These are phyloP conservation scores for Protomyces inouyei DNA, from an alignment of 1,139 yeast genomes.

Conservation along the genomic window DNA sequence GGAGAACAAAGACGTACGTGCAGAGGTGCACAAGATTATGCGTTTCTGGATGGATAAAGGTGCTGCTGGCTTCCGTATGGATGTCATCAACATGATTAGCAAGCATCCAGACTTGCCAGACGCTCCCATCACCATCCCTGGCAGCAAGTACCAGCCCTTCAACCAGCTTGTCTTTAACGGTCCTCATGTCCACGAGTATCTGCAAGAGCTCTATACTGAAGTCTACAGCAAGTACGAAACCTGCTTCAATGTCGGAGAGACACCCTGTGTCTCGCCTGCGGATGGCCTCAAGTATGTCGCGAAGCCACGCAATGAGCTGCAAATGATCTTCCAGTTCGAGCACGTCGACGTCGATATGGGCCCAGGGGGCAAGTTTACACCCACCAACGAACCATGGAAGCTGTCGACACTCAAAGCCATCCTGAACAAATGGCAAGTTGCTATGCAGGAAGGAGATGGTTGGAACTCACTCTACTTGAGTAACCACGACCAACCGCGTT, in stretches of 20 bases:
- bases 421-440: constrained; percentile 41
- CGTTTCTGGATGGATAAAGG: constrained; percentile 56
- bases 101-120: constrained; percentile 50
- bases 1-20: constrained; percentile 52
- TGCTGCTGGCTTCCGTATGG: constrained; percentile 57
- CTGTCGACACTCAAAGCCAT: constrained; percentile 48
- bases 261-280: constrained; percentile 44
- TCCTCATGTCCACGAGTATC: constrained; percentile 55
- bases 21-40: constrained; percentile 51
- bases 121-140: constrained; percentile 49
- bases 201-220: constrained; percentile 49
- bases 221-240: constrained; percentile 18
- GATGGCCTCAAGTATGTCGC: constrained; percentile 47
- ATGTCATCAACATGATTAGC: constrained; percentile 53
- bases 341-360: constrained; percentile 45
- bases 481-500: constrained; percentile 58
- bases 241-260: constrained; percentile 58
- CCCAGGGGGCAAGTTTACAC: constrained; percentile 41
- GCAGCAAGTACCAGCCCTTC: constrained; percentile 45
- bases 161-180: constrained; percentile 44
- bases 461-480: constrained; percentile 58
- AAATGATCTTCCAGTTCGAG: constrained; percentile 52
- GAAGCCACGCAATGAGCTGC: constrained; percentile 49
- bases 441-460: constrained; percentile 52
- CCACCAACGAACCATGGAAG: constrained; percentile 40